Conservation (phyloP, 1,139 yeast species). For the Diutina neorugosa region DNA sequence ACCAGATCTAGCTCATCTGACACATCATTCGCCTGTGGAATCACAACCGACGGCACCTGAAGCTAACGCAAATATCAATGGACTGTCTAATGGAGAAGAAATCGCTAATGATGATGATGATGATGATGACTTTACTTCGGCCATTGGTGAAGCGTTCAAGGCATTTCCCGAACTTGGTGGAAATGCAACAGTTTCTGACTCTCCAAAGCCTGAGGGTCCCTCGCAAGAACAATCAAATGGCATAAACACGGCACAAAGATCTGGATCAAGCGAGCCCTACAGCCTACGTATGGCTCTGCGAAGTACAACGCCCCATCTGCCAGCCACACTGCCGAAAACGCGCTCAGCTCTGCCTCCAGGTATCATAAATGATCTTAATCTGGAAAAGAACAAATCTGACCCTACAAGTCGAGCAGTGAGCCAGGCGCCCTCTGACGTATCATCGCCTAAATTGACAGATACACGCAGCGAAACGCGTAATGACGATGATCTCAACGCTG, state of each 20-base stretch:
- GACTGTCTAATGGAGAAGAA: not conserved
- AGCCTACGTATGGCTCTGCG: not conserved
- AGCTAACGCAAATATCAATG: not conserved
- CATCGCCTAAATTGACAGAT: not conserved
- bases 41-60: not conserved
- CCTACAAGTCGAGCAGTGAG: not conserved
- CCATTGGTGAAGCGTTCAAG: slow-evolving; percentile 23
- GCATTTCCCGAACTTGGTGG: not conserved
- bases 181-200: not conserved
- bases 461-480: not conserved
- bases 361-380: not conserved
- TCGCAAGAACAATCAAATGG: not conserved
- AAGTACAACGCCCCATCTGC: not conserved
- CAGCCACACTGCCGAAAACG: not conserved
- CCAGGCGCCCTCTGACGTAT: not conserved
- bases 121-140: slow-evolving; percentile 17
- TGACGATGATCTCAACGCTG: not conserved
- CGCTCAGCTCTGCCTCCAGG: not conserved
- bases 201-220: not conserved
- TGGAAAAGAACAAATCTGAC: not conserved
- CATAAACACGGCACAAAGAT: not conserved
- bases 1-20: not conserved
- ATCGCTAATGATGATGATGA: slow-evolving; percentile 9
- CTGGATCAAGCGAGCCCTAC: not conserved
- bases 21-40: not conserved